phyloP scores from a whole-genome alignment of 1,139 yeast species.

The Yamadazyma atlantica region DNA sequence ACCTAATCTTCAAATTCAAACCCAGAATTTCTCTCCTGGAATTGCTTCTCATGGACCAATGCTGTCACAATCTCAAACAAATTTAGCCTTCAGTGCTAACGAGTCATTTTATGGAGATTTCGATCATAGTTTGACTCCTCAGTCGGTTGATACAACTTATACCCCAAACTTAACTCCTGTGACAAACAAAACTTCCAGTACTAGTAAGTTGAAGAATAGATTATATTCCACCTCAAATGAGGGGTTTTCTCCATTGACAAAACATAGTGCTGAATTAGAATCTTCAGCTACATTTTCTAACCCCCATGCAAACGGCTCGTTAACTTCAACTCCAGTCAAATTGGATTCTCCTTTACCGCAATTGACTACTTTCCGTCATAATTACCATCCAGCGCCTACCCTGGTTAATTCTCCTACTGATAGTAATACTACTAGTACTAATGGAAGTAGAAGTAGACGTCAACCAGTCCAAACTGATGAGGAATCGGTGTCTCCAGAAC shows the following conservation, averaged over 20 bases:
- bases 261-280: constrained; percentile 8
- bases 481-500: background rate
- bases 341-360: constrained; percentile 12
- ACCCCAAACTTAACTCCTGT: constrained; percentile 1
- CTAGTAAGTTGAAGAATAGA: background rate
- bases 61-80: constrained; percentile 13
- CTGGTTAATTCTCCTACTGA: constrained; percentile 1
- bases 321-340: constrained; percentile 12
- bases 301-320: constrained; percentile 3
- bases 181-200: background rate
- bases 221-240: background rate
- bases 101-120: constrained; percentile 7
- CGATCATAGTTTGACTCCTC: constrained; percentile 5
- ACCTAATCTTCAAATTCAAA: constrained; percentile 2
- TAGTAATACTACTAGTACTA: background rate
- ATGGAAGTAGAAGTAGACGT: background rate
- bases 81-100: constrained; percentile 10
- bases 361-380: constrained; percentile 19
- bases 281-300: constrained; percentile 10
- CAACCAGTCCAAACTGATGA: background rate
- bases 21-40: background rate
- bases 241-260: constrained; percentile 3
- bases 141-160: constrained; percentile 1
- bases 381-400: constrained; percentile 11
- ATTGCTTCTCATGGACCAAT: constrained; percentile 2